Evolutionary conservation across 2,329 filamentous ascomycete genomes (phyloP).

Genomic region (Coniella lustricola): DNA sequence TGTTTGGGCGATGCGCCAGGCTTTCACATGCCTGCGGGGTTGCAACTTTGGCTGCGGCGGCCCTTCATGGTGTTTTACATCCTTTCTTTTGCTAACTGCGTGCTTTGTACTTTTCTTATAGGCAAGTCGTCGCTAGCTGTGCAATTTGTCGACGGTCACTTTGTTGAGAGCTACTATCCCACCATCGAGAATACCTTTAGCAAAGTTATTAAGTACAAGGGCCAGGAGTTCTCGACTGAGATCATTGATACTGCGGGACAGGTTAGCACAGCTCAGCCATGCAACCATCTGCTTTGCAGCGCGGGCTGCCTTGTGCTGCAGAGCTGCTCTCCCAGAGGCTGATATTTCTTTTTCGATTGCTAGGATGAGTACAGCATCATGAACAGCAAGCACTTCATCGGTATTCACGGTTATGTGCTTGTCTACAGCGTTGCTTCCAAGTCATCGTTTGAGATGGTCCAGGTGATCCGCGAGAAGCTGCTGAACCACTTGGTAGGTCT

Average conservation of each 20-base stretch:
- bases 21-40: conserved; percentile 14
- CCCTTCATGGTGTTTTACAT: background rate
- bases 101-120: conserved; percentile 30
- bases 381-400: conserved; percentile 98
- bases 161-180: conserved; percentile 98
- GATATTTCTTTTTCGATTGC: background rate
- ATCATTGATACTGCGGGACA: conserved; percentile 98
- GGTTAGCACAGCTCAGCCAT: conserved; percentile 43
- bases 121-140: conserved; percentile 97
- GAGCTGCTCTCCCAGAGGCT: conserved; percentile 1
- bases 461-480: conserved; percentile 94
- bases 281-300: background rate
- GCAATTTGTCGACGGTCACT: conserved; percentile 94
- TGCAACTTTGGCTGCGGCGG: background rate
- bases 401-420: conserved; percentile 97
- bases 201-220: conserved; percentile 87
- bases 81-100: conserved; percentile 3
- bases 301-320: background rate
- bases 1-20: background rate
- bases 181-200: conserved; percentile 99
- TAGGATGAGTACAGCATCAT: conserved; percentile 98
- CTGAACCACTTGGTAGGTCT: conserved; percentile 75
- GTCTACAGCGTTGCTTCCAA: conserved; percentile 95
- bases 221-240: conserved; percentile 89
- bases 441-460: conserved; percentile 95